These are phyloP conservation scores for Calonectria leucothoes DNA, from an alignment of 2,329 filamentous ascomycete genomes.

Conservation along the genomic window DNA sequence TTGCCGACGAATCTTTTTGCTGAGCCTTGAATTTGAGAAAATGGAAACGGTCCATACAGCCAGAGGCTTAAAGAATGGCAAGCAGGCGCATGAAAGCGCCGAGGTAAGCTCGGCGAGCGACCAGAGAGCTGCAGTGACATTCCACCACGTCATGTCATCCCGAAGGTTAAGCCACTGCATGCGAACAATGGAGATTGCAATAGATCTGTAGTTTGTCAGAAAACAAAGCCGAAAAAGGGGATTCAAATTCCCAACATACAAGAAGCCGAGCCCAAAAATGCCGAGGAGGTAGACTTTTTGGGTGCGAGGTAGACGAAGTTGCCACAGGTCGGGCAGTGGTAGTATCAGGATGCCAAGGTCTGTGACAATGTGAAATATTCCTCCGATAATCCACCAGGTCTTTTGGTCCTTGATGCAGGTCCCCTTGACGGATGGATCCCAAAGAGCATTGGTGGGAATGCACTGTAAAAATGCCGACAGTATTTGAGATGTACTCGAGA, in stretches of 20 bases:
- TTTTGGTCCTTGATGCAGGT: slow-evolving; percentile 1
- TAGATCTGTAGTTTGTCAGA: background rate
- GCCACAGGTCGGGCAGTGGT: slow-evolving; percentile 28
- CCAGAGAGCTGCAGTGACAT: slow-evolving; percentile 19
- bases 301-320: slow-evolving; percentile 11
- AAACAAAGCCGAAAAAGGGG: accelerated
- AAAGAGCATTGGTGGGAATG: slow-evolving; percentile 15
- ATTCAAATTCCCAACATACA: slow-evolving; percentile 18
- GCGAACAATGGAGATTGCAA: slow-evolving; percentile 23
- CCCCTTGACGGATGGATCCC: slow-evolving; percentile 13
- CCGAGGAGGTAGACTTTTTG: slow-evolving; percentile 27
- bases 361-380: slow-evolving; percentile 25
- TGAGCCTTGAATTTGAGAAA: background rate
- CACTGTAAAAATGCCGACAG: slow-evolving; percentile 23
- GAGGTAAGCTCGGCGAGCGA: slow-evolving; percentile 31
- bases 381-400: slow-evolving; percentile 2
- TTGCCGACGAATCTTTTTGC: background rate
- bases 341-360: slow-evolving; percentile 29
- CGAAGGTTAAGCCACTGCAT: slow-evolving; percentile 20
- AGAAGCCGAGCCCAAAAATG: slow-evolving; percentile 24
- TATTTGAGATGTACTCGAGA: slow-evolving; percentile 18
- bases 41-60: background rate
- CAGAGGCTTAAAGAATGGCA: slow-evolving; percentile 18
- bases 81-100: slow-evolving; percentile 27
- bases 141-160: slow-evolving; percentile 21